phyloP scores from a whole-genome alignment of 306 rosid genomes.

The Corylus heterophylla region DNA sequence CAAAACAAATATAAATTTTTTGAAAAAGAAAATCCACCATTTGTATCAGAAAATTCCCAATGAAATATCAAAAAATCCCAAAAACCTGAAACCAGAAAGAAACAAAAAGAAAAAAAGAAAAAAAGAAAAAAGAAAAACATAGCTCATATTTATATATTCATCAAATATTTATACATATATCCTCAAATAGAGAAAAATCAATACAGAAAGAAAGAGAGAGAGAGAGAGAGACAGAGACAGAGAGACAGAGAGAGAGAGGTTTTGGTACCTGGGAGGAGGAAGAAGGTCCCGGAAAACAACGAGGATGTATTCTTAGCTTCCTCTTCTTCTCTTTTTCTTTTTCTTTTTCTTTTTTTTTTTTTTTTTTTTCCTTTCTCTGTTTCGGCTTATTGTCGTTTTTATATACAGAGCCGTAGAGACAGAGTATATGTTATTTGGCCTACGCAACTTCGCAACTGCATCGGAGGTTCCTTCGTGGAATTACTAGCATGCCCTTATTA shows the following conservation, averaged over 20 bases:
- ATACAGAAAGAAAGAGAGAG: conserved; percentile 12
- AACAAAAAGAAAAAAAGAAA: not conserved
- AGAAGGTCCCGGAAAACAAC: conserved; percentile 34
- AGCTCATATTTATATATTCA: not conserved
- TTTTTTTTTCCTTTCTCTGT: conserved; percentile 9
- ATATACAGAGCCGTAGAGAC: conserved; percentile 8
- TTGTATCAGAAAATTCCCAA: conserved; percentile 1
- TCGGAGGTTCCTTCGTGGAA: not conserved
- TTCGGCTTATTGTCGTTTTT: conserved; percentile 21
- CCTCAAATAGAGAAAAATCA: not conserved
- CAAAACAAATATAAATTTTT: not conserved
- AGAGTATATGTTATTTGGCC: conserved; percentile 25
- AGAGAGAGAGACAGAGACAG: not conserved
- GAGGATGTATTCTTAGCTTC: conserved; percentile 7
- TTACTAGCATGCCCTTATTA: conserved; percentile 33
- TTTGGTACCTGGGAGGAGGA: conserved; percentile 50
- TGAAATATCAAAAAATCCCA: conserved; percentile 1
- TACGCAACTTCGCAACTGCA: conserved; percentile 39
- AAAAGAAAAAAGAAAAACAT: too few relatives aligned
- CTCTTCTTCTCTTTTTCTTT: too few relatives aligned
- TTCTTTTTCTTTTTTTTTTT: not conserved
- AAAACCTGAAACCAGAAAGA: not conserved
- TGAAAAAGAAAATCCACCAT: not conserved
- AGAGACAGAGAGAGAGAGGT: conserved; percentile 26
- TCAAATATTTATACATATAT: not conserved